Conservation (phyloP, 371 early-diverging fungal genomes). For the Apophysomyces variabilis region DNA sequence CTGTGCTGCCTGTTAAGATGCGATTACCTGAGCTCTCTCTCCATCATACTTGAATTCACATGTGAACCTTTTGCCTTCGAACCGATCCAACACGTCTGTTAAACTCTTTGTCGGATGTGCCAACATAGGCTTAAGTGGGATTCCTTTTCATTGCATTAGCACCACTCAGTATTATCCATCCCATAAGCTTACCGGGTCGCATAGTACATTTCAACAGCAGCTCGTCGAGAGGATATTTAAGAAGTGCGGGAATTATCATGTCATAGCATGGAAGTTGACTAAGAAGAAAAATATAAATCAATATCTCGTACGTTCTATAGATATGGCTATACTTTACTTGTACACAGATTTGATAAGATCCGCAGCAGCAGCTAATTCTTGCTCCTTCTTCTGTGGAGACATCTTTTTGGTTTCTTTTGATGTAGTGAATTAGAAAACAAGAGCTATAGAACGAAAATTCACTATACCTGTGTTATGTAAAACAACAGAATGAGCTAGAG, state of each 20-base stretch:
- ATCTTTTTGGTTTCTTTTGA: conserved; percentile 45
- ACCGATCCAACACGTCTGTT: conserved; percentile 92
- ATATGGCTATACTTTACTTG: conserved; percentile 58
- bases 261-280: conserved; percentile 93
- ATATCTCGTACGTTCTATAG: background rate
- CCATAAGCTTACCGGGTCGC: conserved; percentile 72
- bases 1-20: background rate
- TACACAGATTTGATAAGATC: conserved; percentile 89
- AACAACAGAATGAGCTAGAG: conserved; percentile 85
- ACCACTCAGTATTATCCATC: background rate
- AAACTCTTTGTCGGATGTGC: conserved; percentile 98
- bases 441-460: background rate
- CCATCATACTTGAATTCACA: conserved; percentile 99
- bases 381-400: conserved; percentile 56
- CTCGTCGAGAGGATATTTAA: conserved; percentile 74
- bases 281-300: conserved; percentile 11
- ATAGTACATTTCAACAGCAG: conserved; percentile 80
- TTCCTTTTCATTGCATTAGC: conserved; percentile 31
- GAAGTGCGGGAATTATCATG: conserved; percentile 83
- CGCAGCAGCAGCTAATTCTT: conserved; percentile 69
- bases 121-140: conserved; percentile 99
- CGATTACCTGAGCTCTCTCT: conserved; percentile 94
- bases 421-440: background rate
- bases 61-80: conserved; percentile 90
- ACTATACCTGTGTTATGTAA: conserved; percentile 48